A percentile compares a stretch with the other conserved stretches of the same genome.
Evolutionary conservation across 1,139 yeast species (phyloP).

Genomic region (Magnusiomyces tetraspermus): DNA sequence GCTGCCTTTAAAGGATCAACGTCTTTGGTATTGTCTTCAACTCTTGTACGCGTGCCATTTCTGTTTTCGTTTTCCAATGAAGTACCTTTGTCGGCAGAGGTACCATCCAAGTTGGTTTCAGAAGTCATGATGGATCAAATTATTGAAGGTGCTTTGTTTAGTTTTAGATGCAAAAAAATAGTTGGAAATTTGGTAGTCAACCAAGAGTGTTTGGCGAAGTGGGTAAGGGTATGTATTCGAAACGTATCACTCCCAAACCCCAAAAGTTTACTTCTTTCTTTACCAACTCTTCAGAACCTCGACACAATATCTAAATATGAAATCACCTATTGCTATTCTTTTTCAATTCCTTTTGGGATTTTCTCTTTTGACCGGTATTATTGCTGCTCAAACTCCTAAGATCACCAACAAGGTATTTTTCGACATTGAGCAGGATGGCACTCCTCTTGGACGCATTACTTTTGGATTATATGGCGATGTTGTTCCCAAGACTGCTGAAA

Average conservation of each 20-base stretch:
- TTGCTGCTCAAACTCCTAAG: conserved; percentile 37
- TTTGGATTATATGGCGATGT: conserved; percentile 80
- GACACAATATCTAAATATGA: conserved; percentile 38
- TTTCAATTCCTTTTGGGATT: background rate
- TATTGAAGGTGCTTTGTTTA: too few species aligned
- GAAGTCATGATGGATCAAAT: background rate
- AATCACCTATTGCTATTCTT: background rate
- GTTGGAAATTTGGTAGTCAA: background rate
- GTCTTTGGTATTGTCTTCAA: background rate
- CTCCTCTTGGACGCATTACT: conserved; percentile 56
- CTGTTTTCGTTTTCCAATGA: background rate
- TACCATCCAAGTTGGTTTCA: background rate
- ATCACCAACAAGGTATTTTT: conserved; percentile 73
- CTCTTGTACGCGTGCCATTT: background rate
- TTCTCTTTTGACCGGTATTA: background rate
- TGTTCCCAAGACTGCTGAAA: conserved; percentile 89
- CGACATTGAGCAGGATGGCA: conserved; percentile 75
- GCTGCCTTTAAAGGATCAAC: background rate
- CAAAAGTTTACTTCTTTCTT: background rate
- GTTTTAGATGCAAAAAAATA: too few species aligned
- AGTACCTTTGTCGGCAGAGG: background rate
- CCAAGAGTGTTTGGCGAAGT: background rate
- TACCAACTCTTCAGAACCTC: background rate
- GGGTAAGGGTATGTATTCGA: background rate
- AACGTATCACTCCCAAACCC: too few species aligned